A percentile compares a stretch with the other conserved stretches of the same genome.
phyloP scores from a whole-genome alignment of 148 eudicot genomes.

The Drosera capensis region DNA sequence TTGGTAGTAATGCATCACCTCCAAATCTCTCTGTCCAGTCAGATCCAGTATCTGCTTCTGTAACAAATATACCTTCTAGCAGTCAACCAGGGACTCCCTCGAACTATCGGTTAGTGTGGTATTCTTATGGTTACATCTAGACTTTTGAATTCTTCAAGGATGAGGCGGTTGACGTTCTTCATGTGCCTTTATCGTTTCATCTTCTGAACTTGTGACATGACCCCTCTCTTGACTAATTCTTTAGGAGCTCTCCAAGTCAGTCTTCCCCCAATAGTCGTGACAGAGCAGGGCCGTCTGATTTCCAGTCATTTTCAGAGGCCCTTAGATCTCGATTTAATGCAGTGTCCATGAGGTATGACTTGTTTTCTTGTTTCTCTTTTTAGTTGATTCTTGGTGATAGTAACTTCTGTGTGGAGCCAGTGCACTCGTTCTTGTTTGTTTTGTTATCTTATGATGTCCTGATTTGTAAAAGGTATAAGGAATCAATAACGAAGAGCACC shows the following conservation, averaged over 20 bases:
- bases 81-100: no score
- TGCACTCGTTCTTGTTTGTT: neutral
- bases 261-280: constrained; percentile 24
- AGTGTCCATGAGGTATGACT: constrained; percentile 36
- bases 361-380: neutral
- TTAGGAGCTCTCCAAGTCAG: constrained; percentile 14
- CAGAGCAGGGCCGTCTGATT: no score
- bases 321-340: constrained; percentile 31
- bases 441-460: constrained; percentile 1
- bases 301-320: constrained; percentile 29
- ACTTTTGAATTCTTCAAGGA: no score
- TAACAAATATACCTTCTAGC: no score
- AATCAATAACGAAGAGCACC: constrained; percentile 49
- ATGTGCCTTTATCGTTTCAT: neutral
- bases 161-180: neutral
- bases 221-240: neutral
- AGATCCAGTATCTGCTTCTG: neutral
- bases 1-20: constrained; percentile 11
- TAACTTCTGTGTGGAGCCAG: neutral
- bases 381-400: neutral
- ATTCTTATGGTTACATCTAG: no score
- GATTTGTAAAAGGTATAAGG: constrained; percentile 35
- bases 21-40: neutral
- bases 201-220: neutral
- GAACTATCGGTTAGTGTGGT: no score